These are phyloP conservation scores for Taphrina deformans DNA, from an alignment of 1,139 yeast genomes.

Conservation along the genomic window DNA sequence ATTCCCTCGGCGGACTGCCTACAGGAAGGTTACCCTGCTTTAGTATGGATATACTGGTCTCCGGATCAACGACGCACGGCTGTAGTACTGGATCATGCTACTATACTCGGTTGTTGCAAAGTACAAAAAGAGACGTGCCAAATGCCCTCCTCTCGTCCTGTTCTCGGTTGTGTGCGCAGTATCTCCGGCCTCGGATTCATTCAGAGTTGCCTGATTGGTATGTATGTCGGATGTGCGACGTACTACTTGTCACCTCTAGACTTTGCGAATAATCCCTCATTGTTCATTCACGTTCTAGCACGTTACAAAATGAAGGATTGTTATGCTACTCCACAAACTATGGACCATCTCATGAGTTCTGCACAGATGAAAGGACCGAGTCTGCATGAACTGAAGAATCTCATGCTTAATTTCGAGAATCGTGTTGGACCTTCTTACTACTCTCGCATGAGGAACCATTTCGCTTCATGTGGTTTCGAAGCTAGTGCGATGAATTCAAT, in stretches of 20 bases:
- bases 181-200: conserved; percentile 83
- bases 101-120: conserved; percentile 76
- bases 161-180: conserved; percentile 85
- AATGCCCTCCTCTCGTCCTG: conserved; percentile 66
- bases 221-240: conserved; percentile 71
- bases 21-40: conserved; percentile 47
- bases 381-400: conserved; percentile 66
- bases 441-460: conserved; percentile 63
- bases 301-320: conserved; percentile 82
- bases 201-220: conserved; percentile 77
- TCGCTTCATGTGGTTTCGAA: conserved; percentile 65
- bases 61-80: conserved; percentile 72
- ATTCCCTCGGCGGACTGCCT: conserved; percentile 43
- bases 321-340: conserved; percentile 80
- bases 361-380: conserved; percentile 60
- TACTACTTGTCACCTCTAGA: conserved; percentile 76
- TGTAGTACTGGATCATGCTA: conserved; percentile 62
- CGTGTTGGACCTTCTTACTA: conserved; percentile 65
- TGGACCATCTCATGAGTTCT: conserved; percentile 67
- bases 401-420: conserved; percentile 78
- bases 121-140: conserved; percentile 91
- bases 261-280: conserved; percentile 71
- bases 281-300: conserved; percentile 70
- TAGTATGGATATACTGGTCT: conserved; percentile 68
- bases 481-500: conserved; percentile 73